These are phyloP conservation scores for Pythium folliculosum DNA, from an alignment of 352 stramenopile genomes.

Conservation along the genomic window DNA sequence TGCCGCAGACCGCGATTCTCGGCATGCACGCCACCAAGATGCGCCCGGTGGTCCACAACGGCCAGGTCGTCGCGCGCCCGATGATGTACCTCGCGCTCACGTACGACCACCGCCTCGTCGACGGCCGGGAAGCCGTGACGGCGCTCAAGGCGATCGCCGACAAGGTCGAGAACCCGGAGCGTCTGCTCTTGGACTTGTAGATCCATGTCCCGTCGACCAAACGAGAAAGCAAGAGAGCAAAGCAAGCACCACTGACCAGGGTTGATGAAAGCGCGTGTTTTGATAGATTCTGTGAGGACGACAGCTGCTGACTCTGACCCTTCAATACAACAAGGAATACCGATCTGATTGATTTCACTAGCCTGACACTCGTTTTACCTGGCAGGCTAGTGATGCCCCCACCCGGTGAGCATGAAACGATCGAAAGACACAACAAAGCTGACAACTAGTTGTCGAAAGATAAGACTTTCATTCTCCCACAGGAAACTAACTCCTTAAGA, in stretches of 20 bases:
- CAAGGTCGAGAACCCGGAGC: slow-evolving; percentile 97
- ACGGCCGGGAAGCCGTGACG: slow-evolving; percentile 98
- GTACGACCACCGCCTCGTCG: slow-evolving; percentile 99
- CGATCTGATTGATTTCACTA: no score
- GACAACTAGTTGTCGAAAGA: slow-evolving; percentile 15
- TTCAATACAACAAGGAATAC: no score
- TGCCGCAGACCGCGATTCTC: slow-evolving; percentile 97
- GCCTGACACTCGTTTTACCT: background rate
- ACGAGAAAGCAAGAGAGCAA: background rate
- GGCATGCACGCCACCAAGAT: slow-evolving; percentile 99
- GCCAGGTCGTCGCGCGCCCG: slow-evolving; percentile 95
- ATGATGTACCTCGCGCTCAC: slow-evolving; percentile 99
- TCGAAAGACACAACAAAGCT: no score
- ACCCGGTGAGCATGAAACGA: background rate
- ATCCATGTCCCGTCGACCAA: background rate
- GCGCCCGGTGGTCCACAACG: slow-evolving; percentile 93
- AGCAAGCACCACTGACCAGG: background rate
- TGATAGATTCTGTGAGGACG: no score
- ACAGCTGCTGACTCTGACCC: no score
- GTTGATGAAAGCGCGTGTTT: background rate
- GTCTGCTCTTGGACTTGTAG: slow-evolving; percentile 96
- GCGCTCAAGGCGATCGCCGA: slow-evolving; percentile 98
- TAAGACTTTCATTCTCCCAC: slow-evolving; percentile 24
- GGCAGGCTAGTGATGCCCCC: no score
- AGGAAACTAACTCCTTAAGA: slow-evolving; percentile 25